Evolutionary conservation across 176 grass and related monocot species (phyloP).

Genomic region (Dactylis glomerata): DNA sequence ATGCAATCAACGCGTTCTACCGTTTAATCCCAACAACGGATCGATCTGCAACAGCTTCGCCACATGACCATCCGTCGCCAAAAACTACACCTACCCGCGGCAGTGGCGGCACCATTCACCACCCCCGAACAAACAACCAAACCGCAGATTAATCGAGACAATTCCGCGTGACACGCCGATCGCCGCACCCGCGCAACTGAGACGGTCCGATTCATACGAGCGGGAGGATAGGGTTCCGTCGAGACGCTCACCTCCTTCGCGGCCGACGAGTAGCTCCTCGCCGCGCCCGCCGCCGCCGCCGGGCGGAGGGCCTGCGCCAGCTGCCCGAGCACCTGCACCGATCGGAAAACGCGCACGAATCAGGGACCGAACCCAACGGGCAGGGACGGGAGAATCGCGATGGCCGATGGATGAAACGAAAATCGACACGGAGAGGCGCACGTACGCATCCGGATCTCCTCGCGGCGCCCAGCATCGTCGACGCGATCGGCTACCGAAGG

Average conservation of each 20-base stretch:
- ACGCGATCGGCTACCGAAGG: conserved; percentile 2
- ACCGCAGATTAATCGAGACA: neutral
- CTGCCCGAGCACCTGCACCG: conserved; percentile 58
- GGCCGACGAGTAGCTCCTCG: conserved; percentile 57
- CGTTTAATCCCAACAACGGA: neutral
- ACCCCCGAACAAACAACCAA: neutral
- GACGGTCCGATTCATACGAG: neutral
- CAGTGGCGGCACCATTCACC: neutral
- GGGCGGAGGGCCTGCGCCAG: conserved; percentile 48
- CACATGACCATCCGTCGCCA: neutral
- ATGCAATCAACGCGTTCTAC: neutral
- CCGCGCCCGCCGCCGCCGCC: conserved; percentile 26
- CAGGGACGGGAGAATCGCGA: neutral
- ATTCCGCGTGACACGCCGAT: neutral
- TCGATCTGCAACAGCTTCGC: neutral
- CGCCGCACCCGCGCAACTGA: neutral
- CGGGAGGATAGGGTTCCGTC: too few species aligned
- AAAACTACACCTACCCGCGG: neutral
- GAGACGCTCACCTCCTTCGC: conserved; percentile 73
- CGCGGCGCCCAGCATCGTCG: conserved; percentile 74
- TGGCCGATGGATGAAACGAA: neutral
- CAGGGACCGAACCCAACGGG: neutral
- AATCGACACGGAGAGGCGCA: neutral
- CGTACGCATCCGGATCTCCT: conserved; percentile 59
- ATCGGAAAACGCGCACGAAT: neutral